These are phyloP conservation scores for Mycosphaerella sp. DNA, from an alignment of 2,329 filamentous ascomycete species.

Conservation along the genomic window DNA sequence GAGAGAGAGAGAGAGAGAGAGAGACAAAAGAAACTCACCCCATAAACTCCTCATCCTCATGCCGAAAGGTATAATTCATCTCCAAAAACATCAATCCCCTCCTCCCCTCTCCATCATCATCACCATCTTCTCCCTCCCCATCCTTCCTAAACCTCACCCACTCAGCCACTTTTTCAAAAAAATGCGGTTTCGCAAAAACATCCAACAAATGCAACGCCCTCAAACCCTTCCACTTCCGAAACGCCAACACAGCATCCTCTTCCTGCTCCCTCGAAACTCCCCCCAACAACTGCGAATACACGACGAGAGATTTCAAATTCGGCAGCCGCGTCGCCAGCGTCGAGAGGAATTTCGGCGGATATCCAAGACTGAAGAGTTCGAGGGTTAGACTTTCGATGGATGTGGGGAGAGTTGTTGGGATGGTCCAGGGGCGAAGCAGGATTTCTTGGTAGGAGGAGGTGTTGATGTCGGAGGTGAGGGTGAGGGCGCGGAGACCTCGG, in stretches of 20 bases:
- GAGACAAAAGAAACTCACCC: not conserved
- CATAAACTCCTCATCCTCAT: conserved; percentile 41
- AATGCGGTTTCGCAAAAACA: conserved; percentile 40
- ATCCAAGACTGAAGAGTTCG: conserved; percentile 46
- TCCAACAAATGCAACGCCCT: conserved; percentile 44
- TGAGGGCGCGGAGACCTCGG: conserved; percentile 40
- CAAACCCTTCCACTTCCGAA: conserved; percentile 34
- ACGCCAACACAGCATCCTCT: conserved; percentile 39
- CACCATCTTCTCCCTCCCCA: conserved; percentile 17
- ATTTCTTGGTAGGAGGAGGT: conserved; percentile 41
- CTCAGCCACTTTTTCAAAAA: conserved; percentile 33
- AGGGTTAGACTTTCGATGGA: conserved; percentile 42
- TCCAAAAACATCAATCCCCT: conserved; percentile 41
- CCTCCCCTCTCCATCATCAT: conserved; percentile 25
- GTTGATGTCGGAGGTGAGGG: conserved; percentile 46
- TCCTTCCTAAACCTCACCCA: conserved; percentile 27
- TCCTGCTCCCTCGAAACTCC: conserved; percentile 37
- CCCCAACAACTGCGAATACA: conserved; percentile 43
- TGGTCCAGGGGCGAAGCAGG: conserved; percentile 33
- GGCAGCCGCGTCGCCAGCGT: conserved; percentile 37
- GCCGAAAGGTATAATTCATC: conserved; percentile 43
- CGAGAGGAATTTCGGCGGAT: conserved; percentile 40
- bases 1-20: not conserved
- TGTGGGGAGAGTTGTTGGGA: conserved; percentile 35
- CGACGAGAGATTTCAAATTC: conserved; percentile 39